A percentile compares a stretch with the other conserved stretches of the same genome.
Conservation (phyloP, 805 yeast genomes). For the Metschnikowia continentalis region DNA sequence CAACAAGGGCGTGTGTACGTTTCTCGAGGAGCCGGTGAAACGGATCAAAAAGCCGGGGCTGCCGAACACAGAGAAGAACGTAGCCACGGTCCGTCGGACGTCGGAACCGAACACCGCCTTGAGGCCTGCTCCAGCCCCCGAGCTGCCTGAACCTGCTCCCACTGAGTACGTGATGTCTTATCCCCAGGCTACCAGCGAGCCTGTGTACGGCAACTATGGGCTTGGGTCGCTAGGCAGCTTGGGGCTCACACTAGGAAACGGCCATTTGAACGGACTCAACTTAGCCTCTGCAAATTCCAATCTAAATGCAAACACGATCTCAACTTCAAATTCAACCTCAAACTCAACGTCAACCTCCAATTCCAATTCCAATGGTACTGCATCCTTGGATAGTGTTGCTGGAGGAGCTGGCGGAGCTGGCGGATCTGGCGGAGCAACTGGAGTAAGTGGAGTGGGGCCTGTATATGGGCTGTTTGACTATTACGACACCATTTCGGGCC, state of each 20-base stretch:
- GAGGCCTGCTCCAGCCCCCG: not conserved
- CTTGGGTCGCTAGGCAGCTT: not conserved
- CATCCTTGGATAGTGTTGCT: no score
- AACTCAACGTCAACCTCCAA: no score
- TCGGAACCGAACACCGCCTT: not conserved
- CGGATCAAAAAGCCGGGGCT: slow-evolving; percentile 37
- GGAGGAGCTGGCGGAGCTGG: no score
- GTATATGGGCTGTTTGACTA: not conserved
- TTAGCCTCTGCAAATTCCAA: not conserved
- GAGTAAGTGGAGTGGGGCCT: no score
- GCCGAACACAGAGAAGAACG: not conserved
- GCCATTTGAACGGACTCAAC: not conserved
- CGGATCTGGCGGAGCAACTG: no score
- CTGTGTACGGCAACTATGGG: not conserved
- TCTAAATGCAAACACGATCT: no score
- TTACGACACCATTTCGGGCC: not conserved
- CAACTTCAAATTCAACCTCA: no score
- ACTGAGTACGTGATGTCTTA: not conserved
- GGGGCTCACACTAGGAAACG: no score
- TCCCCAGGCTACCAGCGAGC: not conserved
- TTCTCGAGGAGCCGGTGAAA: slow-evolving; percentile 52
- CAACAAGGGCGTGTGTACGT: slow-evolving; percentile 27
- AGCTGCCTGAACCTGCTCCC: not conserved
- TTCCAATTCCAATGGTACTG: no score
- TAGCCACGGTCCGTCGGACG: not conserved